phyloP scores from a whole-genome alignment of 2,329 filamentous ascomycete species.

The Periconia sp. region DNA sequence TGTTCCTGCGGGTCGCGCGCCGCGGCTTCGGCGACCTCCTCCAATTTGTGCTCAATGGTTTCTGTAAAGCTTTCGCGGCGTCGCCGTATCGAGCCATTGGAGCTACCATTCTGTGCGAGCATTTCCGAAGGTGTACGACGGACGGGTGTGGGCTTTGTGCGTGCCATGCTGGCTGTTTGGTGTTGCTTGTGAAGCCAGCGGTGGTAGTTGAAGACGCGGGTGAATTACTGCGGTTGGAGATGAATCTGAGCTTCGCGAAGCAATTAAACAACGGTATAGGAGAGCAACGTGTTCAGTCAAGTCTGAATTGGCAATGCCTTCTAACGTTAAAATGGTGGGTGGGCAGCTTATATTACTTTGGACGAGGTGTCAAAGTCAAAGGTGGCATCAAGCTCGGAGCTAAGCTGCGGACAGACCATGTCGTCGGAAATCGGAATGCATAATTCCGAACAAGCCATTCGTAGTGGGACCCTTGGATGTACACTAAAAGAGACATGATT shows the following conservation, averaged over 20 bases:
- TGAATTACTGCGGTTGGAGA: not conserved
- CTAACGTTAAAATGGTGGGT: not conserved
- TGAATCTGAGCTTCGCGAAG: not conserved
- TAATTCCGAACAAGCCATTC: constrained; percentile 5
- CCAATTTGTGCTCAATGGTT: constrained; percentile 32
- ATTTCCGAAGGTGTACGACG: constrained; percentile 32
- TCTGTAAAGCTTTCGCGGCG: constrained; percentile 27
- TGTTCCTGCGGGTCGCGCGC: constrained; percentile 37
- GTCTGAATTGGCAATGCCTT: not conserved
- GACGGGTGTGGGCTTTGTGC: constrained; percentile 24
- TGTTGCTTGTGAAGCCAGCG: not conserved
- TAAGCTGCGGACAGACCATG: constrained; percentile 23
- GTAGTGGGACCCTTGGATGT: not conserved
- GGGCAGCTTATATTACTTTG: constrained; percentile 9
- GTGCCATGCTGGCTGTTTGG: constrained; percentile 26
- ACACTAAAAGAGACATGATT: not conserved
- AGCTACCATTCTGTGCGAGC: constrained; percentile 19
- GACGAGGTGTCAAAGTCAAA: constrained; percentile 20
- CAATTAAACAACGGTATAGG: not conserved
- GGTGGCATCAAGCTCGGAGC: constrained; percentile 35
- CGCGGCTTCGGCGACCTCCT: constrained; percentile 31
- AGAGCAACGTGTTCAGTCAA: not conserved
- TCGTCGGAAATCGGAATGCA: constrained; percentile 18
- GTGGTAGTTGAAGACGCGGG: not conserved
- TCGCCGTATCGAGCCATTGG: constrained; percentile 25